A percentile compares a stretch with the other conserved stretches of the same genome.
phyloP scores from a whole-genome alignment of 306 rosid species.

The Trifolium subterraneum region DNA sequence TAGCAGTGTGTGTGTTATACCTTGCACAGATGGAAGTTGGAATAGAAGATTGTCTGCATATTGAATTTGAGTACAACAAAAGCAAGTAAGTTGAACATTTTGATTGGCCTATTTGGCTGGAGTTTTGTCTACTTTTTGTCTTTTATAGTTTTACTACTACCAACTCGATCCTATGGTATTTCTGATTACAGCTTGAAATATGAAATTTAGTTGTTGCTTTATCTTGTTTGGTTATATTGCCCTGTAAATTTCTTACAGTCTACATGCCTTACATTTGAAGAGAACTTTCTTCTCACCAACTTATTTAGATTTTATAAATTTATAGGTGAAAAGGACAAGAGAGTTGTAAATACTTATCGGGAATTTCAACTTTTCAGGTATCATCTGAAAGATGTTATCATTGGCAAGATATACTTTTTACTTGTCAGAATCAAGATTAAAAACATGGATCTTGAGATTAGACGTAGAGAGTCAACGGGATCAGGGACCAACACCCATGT shows the following conservation, averaged over 20 bases:
- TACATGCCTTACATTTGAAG: slow-evolving; percentile 6
- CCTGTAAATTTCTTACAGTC: slow-evolving; percentile 16
- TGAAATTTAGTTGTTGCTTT: slow-evolving; percentile 26
- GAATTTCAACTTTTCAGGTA: slow-evolving; percentile 64
- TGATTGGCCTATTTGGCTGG: slow-evolving; percentile 35
- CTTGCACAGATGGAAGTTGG: slow-evolving; percentile 97
- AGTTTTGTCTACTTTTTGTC: slow-evolving; percentile 1
- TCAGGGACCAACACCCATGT: slow-evolving; percentile 98
- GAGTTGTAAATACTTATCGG: slow-evolving; percentile 21
- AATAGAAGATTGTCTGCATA: slow-evolving; percentile 98
- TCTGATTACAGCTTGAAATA: slow-evolving; percentile 27
- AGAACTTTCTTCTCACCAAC: slow-evolving; percentile 16
- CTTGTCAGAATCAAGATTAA: slow-evolving; percentile 99
- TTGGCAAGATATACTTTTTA: slow-evolving; percentile 95
- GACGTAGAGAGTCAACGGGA: slow-evolving; percentile 97
- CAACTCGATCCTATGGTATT: slow-evolving; percentile 25
- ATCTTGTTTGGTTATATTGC: slow-evolving; percentile 4
- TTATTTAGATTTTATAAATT: neutral
- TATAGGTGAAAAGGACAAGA: neutral
- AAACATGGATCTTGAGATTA: slow-evolving; percentile 97
- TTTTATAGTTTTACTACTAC: neutral
- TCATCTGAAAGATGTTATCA: slow-evolving; percentile 92
- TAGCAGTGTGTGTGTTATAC: slow-evolving; percentile 33
- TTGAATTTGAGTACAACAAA: slow-evolving; percentile 97
- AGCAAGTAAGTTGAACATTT: slow-evolving; percentile 77